These are phyloP conservation scores for Rubus idaeus DNA, from an alignment of 306 rosid genomes.

Conservation along the genomic window DNA sequence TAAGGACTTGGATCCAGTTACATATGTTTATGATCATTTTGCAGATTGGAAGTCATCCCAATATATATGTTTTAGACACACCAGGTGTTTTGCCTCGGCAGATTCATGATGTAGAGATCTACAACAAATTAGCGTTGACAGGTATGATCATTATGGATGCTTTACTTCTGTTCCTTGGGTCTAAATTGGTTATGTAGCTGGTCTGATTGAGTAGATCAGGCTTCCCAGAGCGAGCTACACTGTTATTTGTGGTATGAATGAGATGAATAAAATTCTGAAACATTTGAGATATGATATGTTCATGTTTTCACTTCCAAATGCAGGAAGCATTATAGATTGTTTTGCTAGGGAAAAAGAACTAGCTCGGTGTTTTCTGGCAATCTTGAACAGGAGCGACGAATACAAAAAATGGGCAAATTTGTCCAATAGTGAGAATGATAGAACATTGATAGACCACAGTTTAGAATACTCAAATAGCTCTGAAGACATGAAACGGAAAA, in stretches of 20 bases:
- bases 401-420: conserved; percentile 49
- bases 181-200: not conserved
- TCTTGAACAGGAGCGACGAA: conserved; percentile 45
- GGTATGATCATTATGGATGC: conserved; percentile 37
- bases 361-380: conserved; percentile 46
- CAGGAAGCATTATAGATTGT: conserved; percentile 63
- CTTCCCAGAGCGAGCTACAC: not conserved
- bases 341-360: conserved; percentile 48
- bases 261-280: conserved; percentile 16
- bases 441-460: not conserved
- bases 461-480: conserved; percentile 25
- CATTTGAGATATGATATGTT: not conserved
- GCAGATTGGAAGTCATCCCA: conserved; percentile 97
- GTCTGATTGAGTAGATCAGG: not conserved
- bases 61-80: conserved; percentile 77
- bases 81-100: conserved; percentile 73
- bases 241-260: not conserved
- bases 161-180: conserved; percentile 25
- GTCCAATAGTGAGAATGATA: conserved; percentile 16
- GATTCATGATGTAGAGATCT: conserved; percentile 52
- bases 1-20: not conserved
- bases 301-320: conserved; percentile 23
- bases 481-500: conserved; percentile 37
- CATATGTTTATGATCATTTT: conserved; percentile 19
- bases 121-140: conserved; percentile 74